Evolutionary conservation across 768 basidiomycete species (phyloP).

Genomic region (Phanerochaete sordida): DNA sequence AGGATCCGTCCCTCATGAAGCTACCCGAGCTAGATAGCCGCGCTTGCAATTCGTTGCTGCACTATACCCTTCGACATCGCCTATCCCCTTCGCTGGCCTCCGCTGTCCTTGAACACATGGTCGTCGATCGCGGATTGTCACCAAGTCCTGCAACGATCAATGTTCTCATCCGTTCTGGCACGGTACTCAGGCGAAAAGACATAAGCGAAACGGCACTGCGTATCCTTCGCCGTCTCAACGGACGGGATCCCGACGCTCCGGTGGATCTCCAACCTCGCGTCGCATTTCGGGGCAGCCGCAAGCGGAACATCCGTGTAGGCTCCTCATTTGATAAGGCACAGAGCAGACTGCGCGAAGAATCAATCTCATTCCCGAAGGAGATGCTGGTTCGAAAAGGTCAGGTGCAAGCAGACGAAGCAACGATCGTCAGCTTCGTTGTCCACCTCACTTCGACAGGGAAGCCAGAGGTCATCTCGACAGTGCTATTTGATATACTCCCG

Average conservation of each 20-base stretch:
- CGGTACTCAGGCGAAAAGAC: constrained; percentile 38
- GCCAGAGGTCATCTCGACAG: constrained; percentile 37
- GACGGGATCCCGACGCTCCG: background rate
- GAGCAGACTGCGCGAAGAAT: constrained; percentile 4
- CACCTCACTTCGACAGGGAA: constrained; percentile 50
- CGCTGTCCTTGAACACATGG: constrained; percentile 54
- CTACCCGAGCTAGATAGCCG: constrained; percentile 34
- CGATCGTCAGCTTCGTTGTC: constrained; percentile 49
- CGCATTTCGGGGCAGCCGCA: background rate
- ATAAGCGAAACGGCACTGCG: constrained; percentile 33
- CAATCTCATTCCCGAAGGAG: constrained; percentile 13
- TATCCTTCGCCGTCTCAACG: background rate
- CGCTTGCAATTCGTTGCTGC: constrained; percentile 59
- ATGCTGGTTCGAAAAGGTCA: background rate
- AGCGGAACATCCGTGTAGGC: background rate
- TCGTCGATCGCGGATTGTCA: constrained; percentile 33
- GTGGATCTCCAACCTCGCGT: background rate
- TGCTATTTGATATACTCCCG: constrained; percentile 57
- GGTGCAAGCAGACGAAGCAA: constrained; percentile 36
- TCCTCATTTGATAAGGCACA: background rate
- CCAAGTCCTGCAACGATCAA: constrained; percentile 54
- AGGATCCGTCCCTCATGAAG: constrained; percentile 10
- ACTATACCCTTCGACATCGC: constrained; percentile 64
- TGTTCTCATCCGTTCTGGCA: constrained; percentile 52
- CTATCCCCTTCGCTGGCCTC: constrained; percentile 46